These are phyloP conservation scores for Monilinia fructicola DNA, from an alignment of 2,329 filamentous ascomycete species.

Conservation along the genomic window DNA sequence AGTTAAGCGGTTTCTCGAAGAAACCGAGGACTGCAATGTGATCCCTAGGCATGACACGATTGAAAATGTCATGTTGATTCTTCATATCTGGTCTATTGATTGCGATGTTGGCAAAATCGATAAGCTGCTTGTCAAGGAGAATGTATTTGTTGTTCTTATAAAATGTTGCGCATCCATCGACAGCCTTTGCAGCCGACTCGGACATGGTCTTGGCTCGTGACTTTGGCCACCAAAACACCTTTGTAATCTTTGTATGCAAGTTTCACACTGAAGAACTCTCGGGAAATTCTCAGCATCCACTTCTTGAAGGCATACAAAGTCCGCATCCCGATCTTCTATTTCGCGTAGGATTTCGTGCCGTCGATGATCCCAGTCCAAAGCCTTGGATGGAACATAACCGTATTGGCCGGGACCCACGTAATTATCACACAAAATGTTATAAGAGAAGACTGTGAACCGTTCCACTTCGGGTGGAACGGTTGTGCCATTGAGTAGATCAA, in stretches of 20 bases:
- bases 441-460: slow-evolving; percentile 81
- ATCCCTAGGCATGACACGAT: slow-evolving; percentile 97
- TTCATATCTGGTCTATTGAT: slow-evolving; percentile 97
- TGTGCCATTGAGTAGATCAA: slow-evolving; percentile 72
- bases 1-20: slow-evolving; percentile 87
- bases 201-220: slow-evolving; percentile 88
- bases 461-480: slow-evolving; percentile 55
- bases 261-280: slow-evolving; percentile 85
- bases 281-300: slow-evolving; percentile 89
- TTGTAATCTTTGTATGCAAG: slow-evolving; percentile 88
- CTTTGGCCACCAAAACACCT: slow-evolving; percentile 86
- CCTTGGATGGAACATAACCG: slow-evolving; percentile 82
- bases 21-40: slow-evolving; percentile 92
- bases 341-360: slow-evolving; percentile 81
- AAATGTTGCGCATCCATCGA: slow-evolving; percentile 96
- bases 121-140: slow-evolving; percentile 86
- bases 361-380: slow-evolving; percentile 84
- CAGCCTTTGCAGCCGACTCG: slow-evolving; percentile 81
- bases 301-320: slow-evolving; percentile 92
- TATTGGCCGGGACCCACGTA: slow-evolving; percentile 84
- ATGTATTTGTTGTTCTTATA: slow-evolving; percentile 96
- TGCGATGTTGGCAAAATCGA: slow-evolving; percentile 88
- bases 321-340: slow-evolving; percentile 73
- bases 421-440: slow-evolving; percentile 94
- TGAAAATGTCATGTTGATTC: slow-evolving; percentile 95